Evolutionary conservation across 2,329 filamentous ascomycete species (phyloP).

Genomic region (Diplodia scrobiculata): DNA sequence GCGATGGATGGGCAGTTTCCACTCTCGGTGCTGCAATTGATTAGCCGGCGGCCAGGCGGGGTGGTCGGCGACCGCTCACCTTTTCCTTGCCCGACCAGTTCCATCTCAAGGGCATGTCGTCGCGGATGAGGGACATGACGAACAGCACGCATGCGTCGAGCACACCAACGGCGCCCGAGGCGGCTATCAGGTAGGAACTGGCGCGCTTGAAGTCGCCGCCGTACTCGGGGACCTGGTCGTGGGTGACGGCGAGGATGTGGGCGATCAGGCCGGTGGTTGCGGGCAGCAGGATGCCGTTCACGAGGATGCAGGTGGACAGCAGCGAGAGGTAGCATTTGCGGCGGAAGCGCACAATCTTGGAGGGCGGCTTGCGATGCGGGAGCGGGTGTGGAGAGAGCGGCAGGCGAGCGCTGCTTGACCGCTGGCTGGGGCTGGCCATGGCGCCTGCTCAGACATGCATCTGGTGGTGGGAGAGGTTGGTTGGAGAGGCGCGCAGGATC

Average conservation of each 20-base stretch:
- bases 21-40: not conserved
- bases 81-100: conserved; percentile 24
- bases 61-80: not conserved
- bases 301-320: not conserved
- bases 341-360: conserved; percentile 6
- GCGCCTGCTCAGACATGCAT: not conserved
- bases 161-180: conserved; percentile 2
- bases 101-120: not conserved
- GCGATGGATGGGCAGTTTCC: conserved; percentile 11
- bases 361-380: not conserved
- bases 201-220: not conserved
- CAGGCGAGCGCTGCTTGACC: conserved; percentile 13
- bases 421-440: conserved; percentile 17
- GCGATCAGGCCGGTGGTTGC: conserved; percentile 17
- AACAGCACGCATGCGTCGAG: conserved; percentile 6
- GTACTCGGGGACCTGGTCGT: conserved; percentile 16
- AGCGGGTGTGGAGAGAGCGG: not conserved
- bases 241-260: conserved; percentile 16
- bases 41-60: no score
- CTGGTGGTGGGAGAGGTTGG: not conserved
- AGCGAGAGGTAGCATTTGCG: conserved; percentile 7
- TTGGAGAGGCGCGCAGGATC: conserved; percentile 11
- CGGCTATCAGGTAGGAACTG: conserved; percentile 12
- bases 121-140: not conserved
- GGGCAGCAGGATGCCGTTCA: conserved; percentile 17